phyloP scores from a whole-genome alignment of 2,329 filamentous ascomycete genomes.

The Scytalidium lignicola region DNA sequence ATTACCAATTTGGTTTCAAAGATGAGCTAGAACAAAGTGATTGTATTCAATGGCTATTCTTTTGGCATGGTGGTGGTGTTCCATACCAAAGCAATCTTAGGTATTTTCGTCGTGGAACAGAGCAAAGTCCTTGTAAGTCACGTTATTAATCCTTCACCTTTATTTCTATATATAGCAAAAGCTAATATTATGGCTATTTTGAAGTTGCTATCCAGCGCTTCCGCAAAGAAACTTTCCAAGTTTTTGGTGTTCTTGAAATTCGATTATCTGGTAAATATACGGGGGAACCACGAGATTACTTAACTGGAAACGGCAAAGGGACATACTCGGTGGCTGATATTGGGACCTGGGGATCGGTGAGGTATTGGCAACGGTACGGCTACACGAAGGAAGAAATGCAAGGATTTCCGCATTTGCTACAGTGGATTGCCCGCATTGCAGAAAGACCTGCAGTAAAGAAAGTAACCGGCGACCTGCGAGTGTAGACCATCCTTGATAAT shows the following conservation, averaged over 20 bases:
- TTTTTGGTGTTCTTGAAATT: constrained; percentile 51
- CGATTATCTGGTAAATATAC: constrained; percentile 46
- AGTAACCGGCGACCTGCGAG: constrained; percentile 33
- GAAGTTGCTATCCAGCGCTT: constrained; percentile 43
- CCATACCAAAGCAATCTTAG: constrained; percentile 36
- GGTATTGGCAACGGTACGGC: constrained; percentile 36
- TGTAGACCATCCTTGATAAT: no score
- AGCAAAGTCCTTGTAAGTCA: constrained; percentile 38
- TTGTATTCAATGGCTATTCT: constrained; percentile 48
- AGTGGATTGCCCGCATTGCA: constrained; percentile 48
- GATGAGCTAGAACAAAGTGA: constrained; percentile 45
- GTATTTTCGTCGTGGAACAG: constrained; percentile 36
- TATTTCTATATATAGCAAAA: constrained; percentile 2
- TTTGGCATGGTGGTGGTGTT: constrained; percentile 43
- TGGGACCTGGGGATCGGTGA: constrained; percentile 46
- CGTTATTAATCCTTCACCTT: background rate
- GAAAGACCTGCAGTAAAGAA: constrained; percentile 37
- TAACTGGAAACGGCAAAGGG: constrained; percentile 48
- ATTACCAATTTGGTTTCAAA: constrained; percentile 46
- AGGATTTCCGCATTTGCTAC: constrained; percentile 43
- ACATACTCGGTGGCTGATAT: constrained; percentile 50
- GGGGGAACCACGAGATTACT: constrained; percentile 42
- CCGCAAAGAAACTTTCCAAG: constrained; percentile 45
- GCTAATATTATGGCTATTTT: constrained; percentile 1
- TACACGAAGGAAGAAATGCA: constrained; percentile 43